Evolutionary conservation across 345 rosid species (phyloP).

Genomic region (Hirschfeldia incana): DNA sequence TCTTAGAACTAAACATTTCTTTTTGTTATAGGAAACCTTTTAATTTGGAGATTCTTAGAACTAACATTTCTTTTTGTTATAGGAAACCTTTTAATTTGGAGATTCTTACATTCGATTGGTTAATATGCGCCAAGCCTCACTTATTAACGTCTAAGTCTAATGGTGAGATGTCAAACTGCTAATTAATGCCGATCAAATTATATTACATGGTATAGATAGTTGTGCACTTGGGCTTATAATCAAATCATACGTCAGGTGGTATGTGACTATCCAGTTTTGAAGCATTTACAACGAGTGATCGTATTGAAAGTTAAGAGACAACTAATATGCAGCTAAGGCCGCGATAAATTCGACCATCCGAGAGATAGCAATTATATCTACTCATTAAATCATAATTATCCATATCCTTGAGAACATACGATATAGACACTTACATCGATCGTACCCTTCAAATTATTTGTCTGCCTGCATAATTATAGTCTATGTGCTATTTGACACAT

Average conservation of each 20-base stretch:
- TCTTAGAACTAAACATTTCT: neutral
- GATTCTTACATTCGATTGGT: neutral
- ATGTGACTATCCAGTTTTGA: neutral
- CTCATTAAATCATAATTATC: neutral
- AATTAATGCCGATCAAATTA: neutral
- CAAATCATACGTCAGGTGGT: neutral
- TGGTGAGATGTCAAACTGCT: neutral
- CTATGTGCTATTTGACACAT: no score
- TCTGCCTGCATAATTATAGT: neutral
- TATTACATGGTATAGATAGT: neutral
- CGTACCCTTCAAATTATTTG: slow-evolving; percentile 6
- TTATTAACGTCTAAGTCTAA: neutral
- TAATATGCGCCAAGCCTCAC: neutral
- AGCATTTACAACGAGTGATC: neutral
- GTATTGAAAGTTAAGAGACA: slow-evolving; percentile 26
- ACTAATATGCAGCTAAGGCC: slow-evolving; percentile 38
- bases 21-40: neutral
- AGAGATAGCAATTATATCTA: slow-evolving; percentile 21
- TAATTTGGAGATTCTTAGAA: neutral
- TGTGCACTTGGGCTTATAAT: neutral
- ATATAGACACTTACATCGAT: slow-evolving; percentile 1
- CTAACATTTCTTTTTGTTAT: neutral
- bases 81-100: neutral
- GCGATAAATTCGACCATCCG: slow-evolving; percentile 19
- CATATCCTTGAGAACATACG: neutral